Base-by-base conservation (phyloP, 331 rosid genomes). In the Cydonia oblonga region DNA sequence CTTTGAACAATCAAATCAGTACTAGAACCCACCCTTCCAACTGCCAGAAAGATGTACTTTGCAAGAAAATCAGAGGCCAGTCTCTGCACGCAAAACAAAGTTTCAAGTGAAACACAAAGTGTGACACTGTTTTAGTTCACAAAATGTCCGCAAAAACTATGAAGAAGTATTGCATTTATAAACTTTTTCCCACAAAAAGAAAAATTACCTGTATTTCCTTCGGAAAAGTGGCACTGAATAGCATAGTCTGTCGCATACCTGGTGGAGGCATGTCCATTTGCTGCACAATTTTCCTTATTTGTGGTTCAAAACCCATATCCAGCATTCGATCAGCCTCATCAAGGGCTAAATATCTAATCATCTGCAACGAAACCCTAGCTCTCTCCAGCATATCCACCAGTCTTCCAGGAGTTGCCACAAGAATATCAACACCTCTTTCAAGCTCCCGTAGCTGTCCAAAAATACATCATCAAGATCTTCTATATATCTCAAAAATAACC, bases 291-390 rank as follows among this genome's bases (percentile, higher is more conserved):
- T 90, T 88, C 84, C 96, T 82, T 61, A 90, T 90, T 80, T 90
- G 95, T 11, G 96, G 96, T 64, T 90, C 95, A 82, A 90, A 90
- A 66, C 96, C 96, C 96, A 90, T 90, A 81, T 90, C 96, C 85
- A 90, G 84, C 95, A 90, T 90, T 70, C 96, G 86, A 73, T 88
- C 96, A 67, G 96, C 96, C 80, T 90, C 96, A 54, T 90, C 96
- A 26, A 90, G 82, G 64, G 96, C 95, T 66, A 90, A 68, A 84
- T 86, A 90, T 73, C 86, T 81, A 32, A 87, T 84, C 95, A 87
- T 82, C 83, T 87, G 92, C 73, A 89, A 74, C 68, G 96, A 89
- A 80, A 91, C 96, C 79, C 90, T 91, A 57, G 92, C 96, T 78
- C 97, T 89, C 81, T 91, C 97, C 81, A 88, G 85, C 80, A 91